Base-by-base conservation (phyloP, 2,329 filamentous ascomycete genomes). In the Diaporthe citriasiana region DNA sequence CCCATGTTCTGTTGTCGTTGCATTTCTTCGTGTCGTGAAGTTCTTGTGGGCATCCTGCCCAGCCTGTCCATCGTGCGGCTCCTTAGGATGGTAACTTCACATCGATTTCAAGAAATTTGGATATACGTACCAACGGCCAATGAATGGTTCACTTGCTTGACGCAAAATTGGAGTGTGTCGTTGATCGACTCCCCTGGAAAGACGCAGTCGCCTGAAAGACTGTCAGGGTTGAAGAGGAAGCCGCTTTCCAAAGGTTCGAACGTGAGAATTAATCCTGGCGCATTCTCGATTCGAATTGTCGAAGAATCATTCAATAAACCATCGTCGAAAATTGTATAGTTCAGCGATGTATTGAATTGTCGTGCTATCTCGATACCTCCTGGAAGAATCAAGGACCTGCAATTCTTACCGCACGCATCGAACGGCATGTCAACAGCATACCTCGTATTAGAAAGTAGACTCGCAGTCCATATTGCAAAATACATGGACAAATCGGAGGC, bases 381-480 rank as follows among this genome's bases (percentile, higher is more conserved):
- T 27, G 59, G 59, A 33, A 63, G 59, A 8, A 63, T 63, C 59
- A 63, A 47, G 25, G 59, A 63, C 13, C 59, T 45, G 59, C 59
- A 63, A n/a, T n/a, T 30, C 15, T 63, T 5, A 3, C 17, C 6
- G 59, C 59, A 63, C n/a, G 9, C 6, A 3, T 63, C 59, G 25
- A 63, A 63, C 2, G 59, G 59, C 33, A 33, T 63, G 1, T 47
- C 59, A 27, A 63, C 59, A 5, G 59, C 59, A 33, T 63, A 63
- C 25, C 59, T 63, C 5, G 59, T 63, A 35, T 65, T 65, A 4
- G 60, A 65, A 8, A 65, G 60, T 25, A 65, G 19, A 10, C 60
- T 65, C 12, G 60, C 42, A 35, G 60, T 50, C 60, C 60, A 65
- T 35, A 65, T 65, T 4, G 60, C 60, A 50, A 65, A 65, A 27